Conservation (phyloP, 805 yeast genomes). For the Wickerhamomyces alni region DNA sequence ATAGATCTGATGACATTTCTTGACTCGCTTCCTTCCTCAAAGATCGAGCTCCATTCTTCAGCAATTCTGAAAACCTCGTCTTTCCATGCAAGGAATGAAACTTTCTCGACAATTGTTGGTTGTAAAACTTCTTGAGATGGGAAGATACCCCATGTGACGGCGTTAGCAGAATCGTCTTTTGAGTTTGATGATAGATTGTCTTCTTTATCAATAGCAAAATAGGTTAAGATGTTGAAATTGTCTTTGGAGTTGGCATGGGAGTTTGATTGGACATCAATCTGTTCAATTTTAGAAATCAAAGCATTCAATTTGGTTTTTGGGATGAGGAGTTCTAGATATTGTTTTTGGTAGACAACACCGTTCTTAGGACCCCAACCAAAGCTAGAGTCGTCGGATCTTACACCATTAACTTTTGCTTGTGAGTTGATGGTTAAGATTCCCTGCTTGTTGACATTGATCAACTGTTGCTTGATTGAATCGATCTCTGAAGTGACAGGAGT, state of each 20-base stretch:
- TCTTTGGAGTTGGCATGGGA: conserved; percentile 16
- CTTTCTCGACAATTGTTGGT: conserved; percentile 91
- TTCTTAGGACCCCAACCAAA: conserved; percentile 95
- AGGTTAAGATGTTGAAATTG: conserved; percentile 55
- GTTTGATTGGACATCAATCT: conserved; percentile 32
- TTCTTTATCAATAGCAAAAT: conserved; percentile 63
- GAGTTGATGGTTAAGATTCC: conserved; percentile 85
- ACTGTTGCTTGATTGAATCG: conserved; percentile 48
- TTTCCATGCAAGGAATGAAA: conserved; percentile 93
- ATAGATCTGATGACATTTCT: conserved; percentile 37
- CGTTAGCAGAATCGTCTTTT: conserved; percentile 67
- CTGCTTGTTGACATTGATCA: conserved; percentile 56
- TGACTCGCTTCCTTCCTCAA: conserved; percentile 30
- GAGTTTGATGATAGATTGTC: conserved; percentile 63
- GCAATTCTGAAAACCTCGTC: conserved; percentile 87
- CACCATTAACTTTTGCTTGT: conserved; percentile 88
- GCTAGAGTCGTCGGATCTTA: conserved; percentile 58
- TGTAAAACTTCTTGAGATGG: conserved; percentile 93
- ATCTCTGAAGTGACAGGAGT: conserved; percentile 81
- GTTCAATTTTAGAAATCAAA: conserved; percentile 39
- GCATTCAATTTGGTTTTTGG: conserved; percentile 41
- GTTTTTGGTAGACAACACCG: conserved; percentile 93
- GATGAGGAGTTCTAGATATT: conserved; percentile 80
- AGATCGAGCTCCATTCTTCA: conserved; percentile 68
- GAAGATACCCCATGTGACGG: conserved; percentile 98